Evolutionary conservation across 306 rosid genomes (phyloP), one percentile per base, ranked within the genome.

Genomic region (Dryas octopetala): DNA sequence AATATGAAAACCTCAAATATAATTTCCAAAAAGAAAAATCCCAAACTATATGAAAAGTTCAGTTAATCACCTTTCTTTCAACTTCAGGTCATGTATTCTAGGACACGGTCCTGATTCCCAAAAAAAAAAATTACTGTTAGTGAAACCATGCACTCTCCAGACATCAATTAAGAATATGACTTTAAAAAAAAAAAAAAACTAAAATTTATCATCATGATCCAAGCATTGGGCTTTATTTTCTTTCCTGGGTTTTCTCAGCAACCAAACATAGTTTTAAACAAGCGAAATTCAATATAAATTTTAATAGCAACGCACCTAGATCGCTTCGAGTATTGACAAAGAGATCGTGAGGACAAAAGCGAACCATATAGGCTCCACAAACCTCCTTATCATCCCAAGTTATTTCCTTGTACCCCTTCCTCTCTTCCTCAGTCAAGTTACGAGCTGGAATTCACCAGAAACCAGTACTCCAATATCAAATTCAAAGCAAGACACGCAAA

Each of bases 291-390:
- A 49, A 14, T 6, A 50, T 9, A 7, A 80, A 61, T 26, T 65
- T 0, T 4, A 59, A 66, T 2, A 6, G 16, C 55, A 78, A 85
- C 97, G 47, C 76, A 96, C 99, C 99, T 2, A 96, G 87, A 86
- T 96, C 99, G 70, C 99, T 92, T 68, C 99, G 93, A 0, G 99
- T 96, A 76, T 96, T 96, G 79, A 96, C 89, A 65, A 96, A 96
- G 67, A 96, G 99, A 89, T 96, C 98, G 54, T 92, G 99, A 69
- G 99, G 99, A 66, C 99, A 96, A 85, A 96, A 96, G 14, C 99
- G 96, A 75, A 96, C 92, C 99, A 96, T 96, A 82, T 86, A 96
- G 85, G 87, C 88, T 64, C 88, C 93, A 62, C 99, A 96, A 4
- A 86, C 98, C 82, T 92, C 99, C 86, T 89, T 96, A 73, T 91